Conservation (phyloP, 2,329 filamentous ascomycete species). For the Colletotrichum zoysiae region DNA sequence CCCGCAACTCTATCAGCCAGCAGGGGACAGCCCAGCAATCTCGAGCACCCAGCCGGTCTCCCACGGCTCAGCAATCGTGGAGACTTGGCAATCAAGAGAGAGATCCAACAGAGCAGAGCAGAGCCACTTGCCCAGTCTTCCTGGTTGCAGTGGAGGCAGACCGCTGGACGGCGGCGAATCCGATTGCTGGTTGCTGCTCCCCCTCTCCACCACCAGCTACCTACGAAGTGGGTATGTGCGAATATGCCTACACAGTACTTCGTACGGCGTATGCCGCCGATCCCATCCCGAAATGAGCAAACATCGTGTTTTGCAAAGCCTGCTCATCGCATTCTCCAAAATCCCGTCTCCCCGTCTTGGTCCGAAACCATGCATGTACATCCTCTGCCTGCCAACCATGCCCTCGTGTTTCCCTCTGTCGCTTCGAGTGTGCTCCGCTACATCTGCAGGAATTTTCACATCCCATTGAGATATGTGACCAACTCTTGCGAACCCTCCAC, state of each 20-base stretch:
- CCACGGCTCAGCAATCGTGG: constrained; percentile 6
- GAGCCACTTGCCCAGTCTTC: neutral
- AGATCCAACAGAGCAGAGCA: neutral
- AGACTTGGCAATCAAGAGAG: neutral
- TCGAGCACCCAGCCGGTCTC: neutral
- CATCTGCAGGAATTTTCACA: neutral
- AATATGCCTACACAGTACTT: neutral
- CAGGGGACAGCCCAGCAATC: constrained; percentile 16
- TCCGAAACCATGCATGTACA: neutral
- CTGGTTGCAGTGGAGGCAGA: constrained; percentile 5
- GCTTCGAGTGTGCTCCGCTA: neutral
- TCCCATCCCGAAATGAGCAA: constrained; percentile 27
- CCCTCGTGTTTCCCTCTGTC: neutral
- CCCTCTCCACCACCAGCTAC: neutral
- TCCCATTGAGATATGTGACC: neutral
- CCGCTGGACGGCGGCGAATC: constrained; percentile 20
- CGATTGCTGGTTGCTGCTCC: constrained; percentile 25
- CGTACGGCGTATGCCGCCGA: constrained; percentile 12
- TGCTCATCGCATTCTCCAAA: constrained; percentile 34
- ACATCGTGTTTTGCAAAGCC: constrained; percentile 30
- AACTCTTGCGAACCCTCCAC: constrained; percentile 6
- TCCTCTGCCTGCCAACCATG: neutral
- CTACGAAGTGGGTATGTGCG: too few species aligned
- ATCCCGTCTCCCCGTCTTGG: constrained; percentile 20
- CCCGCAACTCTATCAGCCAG: constrained; percentile 35